A percentile compares a stretch with the other conserved stretches of the same genome.
Conservation (phyloP, 257 asterid genomes). For the Solanum sejunctum region DNA sequence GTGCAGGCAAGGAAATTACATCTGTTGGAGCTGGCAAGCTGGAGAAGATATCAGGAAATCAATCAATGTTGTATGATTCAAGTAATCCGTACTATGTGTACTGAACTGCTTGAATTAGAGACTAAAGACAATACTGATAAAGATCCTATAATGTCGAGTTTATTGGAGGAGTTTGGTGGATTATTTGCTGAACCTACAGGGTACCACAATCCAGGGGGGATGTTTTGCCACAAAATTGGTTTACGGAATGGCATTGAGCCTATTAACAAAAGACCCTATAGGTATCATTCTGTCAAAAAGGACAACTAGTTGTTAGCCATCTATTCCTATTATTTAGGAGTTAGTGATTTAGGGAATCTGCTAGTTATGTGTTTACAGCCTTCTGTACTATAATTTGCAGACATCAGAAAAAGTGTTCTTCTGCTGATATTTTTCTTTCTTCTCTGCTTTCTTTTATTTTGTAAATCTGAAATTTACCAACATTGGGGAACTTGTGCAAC, state of each 20-base stretch:
- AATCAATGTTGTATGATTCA: neutral
- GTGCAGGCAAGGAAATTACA: neutral
- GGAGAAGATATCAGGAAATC: neutral
- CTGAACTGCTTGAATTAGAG: neutral
- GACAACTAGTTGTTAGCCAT: neutral
- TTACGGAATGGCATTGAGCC: neutral
- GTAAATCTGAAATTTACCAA: no score
- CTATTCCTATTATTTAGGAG: no score
- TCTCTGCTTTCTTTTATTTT: no score
- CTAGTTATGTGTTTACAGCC: no score
- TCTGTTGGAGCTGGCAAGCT: neutral
- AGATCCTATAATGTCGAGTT: neutral
- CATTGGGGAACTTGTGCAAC: neutral
- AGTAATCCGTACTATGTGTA: neutral
- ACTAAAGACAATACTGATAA: neutral
- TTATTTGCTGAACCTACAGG: neutral
- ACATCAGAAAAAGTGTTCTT: no score
- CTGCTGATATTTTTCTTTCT: no score
- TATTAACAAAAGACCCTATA: neutral
- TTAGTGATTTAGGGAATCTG: no score
- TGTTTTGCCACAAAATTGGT: neutral
- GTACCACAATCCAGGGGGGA: neutral
- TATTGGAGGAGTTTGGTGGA: neutral
- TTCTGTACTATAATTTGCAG: no score
- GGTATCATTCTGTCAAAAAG: neutral